A percentile compares a stretch with the other conserved stretches of the same genome.
Evolutionary conservation across 305 asterid genomes (phyloP).

Genomic region (Andrographis paniculata): DNA sequence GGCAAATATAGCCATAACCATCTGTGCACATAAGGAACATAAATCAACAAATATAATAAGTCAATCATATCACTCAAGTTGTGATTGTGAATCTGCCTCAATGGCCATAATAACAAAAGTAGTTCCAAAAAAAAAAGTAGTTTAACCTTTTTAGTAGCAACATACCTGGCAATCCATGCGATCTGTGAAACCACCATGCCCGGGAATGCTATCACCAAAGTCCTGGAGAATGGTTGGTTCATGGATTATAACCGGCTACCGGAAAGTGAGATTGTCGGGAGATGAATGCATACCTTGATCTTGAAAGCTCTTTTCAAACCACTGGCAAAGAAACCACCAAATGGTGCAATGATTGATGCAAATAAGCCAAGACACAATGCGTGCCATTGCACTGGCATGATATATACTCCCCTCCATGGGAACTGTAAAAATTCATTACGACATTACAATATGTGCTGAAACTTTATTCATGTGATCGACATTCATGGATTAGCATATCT

Average conservation of each 20-base stretch:
- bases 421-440: conserved; percentile 34
- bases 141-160: too few species aligned
- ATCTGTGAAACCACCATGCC: conserved; percentile 93
- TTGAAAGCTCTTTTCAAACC: conserved; percentile 92
- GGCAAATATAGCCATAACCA: conserved; percentile 90
- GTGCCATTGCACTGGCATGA: conserved; percentile 82
- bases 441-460: background rate
- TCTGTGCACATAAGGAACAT: conserved; percentile 31
- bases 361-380: conserved; percentile 67
- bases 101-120: too few species aligned
- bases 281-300: conserved; percentile 55
- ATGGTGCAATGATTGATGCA: conserved; percentile 87
- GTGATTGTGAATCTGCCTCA: too few species aligned
- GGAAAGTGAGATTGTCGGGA: too few species aligned
- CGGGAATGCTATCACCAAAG: conserved; percentile 91
- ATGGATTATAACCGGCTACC: too few species aligned
- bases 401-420: conserved; percentile 55
- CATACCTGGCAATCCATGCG: conserved; percentile 94
- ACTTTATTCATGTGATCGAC: too few species aligned
- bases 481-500: too few species aligned
- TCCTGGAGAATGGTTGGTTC: conserved; percentile 33
- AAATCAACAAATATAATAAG: conserved; percentile 1
- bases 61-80: too few species aligned
- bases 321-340: conserved; percentile 95
- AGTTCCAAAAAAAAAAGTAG: too few species aligned